Percentiles rank a stretch among this genome's conserved stretches.
Evolutionary conservation across 2,329 filamentous ascomycete species (phyloP).

Genomic region (Lasiodiplodia hormozganensis): DNA sequence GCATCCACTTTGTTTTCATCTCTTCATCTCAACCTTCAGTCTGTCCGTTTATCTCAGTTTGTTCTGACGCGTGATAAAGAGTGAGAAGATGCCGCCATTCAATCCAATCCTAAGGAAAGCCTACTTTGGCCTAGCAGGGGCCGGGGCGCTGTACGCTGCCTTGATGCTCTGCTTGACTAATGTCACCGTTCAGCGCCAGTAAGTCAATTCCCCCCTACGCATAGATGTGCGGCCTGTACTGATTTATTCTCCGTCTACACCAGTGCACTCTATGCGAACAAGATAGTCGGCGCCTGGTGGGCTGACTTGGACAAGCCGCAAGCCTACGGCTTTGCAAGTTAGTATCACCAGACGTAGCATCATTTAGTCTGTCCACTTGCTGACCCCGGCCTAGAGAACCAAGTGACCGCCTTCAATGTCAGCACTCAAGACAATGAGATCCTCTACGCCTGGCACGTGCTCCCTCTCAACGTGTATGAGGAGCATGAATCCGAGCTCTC

Average conservation of each 20-base stretch:
- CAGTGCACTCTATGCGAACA: constrained; percentile 85
- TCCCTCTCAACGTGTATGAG: constrained; percentile 79
- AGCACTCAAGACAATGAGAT: constrained; percentile 76
- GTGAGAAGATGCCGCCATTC: constrained; percentile 37
- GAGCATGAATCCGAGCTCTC: constrained; percentile 70
- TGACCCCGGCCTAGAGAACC: constrained; percentile 66
- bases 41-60: not conserved
- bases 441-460: constrained; percentile 88
- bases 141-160: constrained; percentile 69
- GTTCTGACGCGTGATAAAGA: not conserved
- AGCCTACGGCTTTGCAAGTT: constrained; percentile 84
- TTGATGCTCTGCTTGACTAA: constrained; percentile 71
- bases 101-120: constrained; percentile 43
- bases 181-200: constrained; percentile 82
- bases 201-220: constrained; percentile 44
- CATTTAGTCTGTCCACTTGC: not conserved
- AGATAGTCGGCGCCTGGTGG: constrained; percentile 74
- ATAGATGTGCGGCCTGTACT: not conserved
- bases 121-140: constrained; percentile 52
- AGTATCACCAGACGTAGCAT: not conserved
- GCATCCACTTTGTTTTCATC: not conserved
- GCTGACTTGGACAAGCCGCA: constrained; percentile 78
- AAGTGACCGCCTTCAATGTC: constrained; percentile 86
- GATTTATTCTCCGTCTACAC: not conserved
- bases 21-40: not conserved